phyloP scores from a whole-genome alignment of 2,329 filamentous ascomycete species.

The Trichoderma breve region DNA sequence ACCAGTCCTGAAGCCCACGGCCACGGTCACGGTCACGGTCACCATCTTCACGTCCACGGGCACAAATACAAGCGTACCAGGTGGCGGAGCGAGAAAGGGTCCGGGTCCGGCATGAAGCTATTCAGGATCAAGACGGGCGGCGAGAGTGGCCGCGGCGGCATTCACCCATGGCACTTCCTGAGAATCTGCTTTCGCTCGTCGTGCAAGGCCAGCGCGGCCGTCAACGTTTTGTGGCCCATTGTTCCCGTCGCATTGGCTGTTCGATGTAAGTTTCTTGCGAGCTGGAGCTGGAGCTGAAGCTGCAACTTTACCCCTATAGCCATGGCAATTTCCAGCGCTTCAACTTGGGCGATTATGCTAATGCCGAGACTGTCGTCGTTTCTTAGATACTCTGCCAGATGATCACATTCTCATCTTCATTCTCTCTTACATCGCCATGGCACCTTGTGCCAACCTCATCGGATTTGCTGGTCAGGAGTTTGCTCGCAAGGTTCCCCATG shows the following conservation, averaged over 20 bases:
- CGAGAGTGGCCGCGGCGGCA: conserved; percentile 45
- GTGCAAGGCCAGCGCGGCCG: conserved; percentile 44
- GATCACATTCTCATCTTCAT: conserved; percentile 44
- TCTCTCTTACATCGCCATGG: conserved; percentile 47
- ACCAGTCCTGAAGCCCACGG: background rate
- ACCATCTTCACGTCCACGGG: background rate
- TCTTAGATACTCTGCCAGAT: conserved; percentile 13
- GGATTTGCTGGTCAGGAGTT: conserved; percentile 50
- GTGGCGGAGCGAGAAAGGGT: conserved; percentile 1
- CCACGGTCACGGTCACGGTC: background rate
- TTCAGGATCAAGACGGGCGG: conserved; percentile 31
- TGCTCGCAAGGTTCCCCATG: conserved; percentile 63
- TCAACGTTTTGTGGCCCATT: conserved; percentile 50
- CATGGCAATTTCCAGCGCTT: background rate
- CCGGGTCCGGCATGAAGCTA: background rate
- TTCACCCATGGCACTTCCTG: conserved; percentile 43
- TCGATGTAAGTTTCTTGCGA: conserved; percentile 23
- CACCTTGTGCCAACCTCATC: conserved; percentile 49
- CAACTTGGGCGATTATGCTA: background rate
- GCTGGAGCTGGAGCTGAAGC: conserved; percentile 34
- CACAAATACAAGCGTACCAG: background rate
- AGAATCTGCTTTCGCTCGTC: conserved; percentile 43
- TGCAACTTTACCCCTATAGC: background rate
- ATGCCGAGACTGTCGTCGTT: conserved; percentile 27
- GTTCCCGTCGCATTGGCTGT: conserved; percentile 43